Evolutionary conservation across 2,329 filamentous ascomycete genomes (phyloP).

Genomic region (Allantophomopsis cytisporea): DNA sequence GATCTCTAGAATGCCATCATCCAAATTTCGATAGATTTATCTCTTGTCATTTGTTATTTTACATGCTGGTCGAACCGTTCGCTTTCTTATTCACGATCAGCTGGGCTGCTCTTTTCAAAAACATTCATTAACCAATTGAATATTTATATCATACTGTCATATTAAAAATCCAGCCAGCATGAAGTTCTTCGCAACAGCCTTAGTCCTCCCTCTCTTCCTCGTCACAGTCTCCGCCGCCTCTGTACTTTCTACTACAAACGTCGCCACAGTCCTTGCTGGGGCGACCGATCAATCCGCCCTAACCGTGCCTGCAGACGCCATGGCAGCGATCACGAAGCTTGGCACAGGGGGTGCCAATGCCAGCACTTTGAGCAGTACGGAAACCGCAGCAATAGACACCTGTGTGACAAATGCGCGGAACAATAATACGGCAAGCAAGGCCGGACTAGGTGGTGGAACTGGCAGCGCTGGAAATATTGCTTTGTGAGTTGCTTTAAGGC

Average conservation of each 20-base stretch:
- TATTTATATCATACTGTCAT: background rate
- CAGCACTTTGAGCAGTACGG: conserved; percentile 4
- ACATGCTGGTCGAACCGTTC: no score
- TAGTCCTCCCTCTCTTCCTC: conserved; percentile 5
- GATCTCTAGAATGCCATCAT: no score
- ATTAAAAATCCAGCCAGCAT: conserved; percentile 2
- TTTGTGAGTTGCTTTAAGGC: conserved; percentile 5
- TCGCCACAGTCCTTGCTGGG: conserved; percentile 9
- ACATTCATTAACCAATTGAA: no score
- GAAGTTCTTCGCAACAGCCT: conserved; percentile 3
- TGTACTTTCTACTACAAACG: conserved; percentile 8
- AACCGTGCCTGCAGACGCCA: conserved; percentile 8
- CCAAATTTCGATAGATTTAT: no score
- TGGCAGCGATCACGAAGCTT: conserved; percentile 11
- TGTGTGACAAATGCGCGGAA: conserved; percentile 6
- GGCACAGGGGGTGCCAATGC: conserved; percentile 9
- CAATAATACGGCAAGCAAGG: conserved; percentile 10
- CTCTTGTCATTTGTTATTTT: no score
- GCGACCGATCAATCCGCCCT: conserved; percentile 5
- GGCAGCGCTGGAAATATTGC: conserved; percentile 9
- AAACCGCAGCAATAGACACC: conserved; percentile 7
- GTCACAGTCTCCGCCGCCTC: conserved; percentile 5
- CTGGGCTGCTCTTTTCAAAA: no score
- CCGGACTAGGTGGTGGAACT: conserved; percentile 5
- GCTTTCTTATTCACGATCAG: no score